Evolutionary conservation across 179 eudicot species (phyloP).

Genomic region (Vitellaria paradoxa): DNA sequence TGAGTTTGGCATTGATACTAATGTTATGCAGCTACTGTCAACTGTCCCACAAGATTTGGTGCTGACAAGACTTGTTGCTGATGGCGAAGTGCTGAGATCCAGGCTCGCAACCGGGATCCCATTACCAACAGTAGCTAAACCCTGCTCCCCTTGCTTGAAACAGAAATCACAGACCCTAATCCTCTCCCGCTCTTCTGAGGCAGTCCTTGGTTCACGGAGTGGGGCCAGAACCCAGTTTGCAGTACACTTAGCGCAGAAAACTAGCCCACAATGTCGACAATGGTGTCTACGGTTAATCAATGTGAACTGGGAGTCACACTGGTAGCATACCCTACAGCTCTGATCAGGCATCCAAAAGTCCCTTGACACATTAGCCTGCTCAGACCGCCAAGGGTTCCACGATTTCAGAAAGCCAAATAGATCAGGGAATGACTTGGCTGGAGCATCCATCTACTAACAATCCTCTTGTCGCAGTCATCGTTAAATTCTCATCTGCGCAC

Average conservation of each 20-base stretch:
- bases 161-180: constrained; percentile 90
- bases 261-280: constrained; percentile 88
- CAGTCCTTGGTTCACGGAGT: constrained; percentile 33
- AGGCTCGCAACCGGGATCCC: constrained; percentile 33
- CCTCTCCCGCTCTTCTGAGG: constrained; percentile 63
- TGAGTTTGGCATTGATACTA: constrained; percentile 66
- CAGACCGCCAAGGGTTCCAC: constrained; percentile 73
- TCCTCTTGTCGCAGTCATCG: constrained; percentile 67
- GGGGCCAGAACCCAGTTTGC: constrained; percentile 66
- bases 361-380: constrained; percentile 73
- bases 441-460: constrained; percentile 64
- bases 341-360: constrained; percentile 99
- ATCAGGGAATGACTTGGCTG: constrained; percentile 45
- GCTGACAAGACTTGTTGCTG: constrained; percentile 59
- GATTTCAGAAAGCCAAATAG: constrained; percentile 54
- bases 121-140: constrained; percentile 37
- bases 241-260: constrained; percentile 90
- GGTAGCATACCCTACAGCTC: constrained; percentile 94
- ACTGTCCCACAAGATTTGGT: constrained; percentile 62
- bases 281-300: constrained; percentile 92
- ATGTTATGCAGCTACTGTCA: constrained; percentile 60
- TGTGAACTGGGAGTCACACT: constrained; percentile 83
- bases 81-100: constrained; percentile 45
- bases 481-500: constrained; percentile 53
- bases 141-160: constrained; percentile 81